These are phyloP conservation scores for Iris pallida DNA, from an alignment of 116 monocot genomes.

Conservation along the genomic window DNA sequence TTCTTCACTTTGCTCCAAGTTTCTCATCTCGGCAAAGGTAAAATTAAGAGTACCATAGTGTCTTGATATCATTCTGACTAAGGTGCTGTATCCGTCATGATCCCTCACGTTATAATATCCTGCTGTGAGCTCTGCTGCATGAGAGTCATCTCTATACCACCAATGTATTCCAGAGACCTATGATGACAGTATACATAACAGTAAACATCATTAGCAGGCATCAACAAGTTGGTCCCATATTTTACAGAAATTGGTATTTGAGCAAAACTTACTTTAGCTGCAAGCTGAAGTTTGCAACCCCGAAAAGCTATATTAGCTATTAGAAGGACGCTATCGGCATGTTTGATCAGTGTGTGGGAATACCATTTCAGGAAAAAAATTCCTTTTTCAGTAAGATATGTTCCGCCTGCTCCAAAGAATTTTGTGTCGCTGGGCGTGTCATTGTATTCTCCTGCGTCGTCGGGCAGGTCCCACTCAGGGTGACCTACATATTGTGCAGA, in stretches of 20 bases:
- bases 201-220: no score
- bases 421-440: slow-evolving; percentile 30
- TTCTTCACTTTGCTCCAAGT: slow-evolving; percentile 32
- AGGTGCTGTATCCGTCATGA: slow-evolving; percentile 41
- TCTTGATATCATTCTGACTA: slow-evolving; percentile 39
- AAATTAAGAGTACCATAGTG: slow-evolving; percentile 41
- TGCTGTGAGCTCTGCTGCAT: slow-evolving; percentile 61
- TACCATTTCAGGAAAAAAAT: slow-evolving; percentile 57
- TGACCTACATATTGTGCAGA: slow-evolving; percentile 37
- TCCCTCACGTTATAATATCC: slow-evolving; percentile 50
- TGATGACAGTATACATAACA: no score
- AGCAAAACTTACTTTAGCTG: slow-evolving; percentile 46
- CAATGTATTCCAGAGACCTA: slow-evolving; percentile 58
- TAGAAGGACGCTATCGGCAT: slow-evolving; percentile 49
- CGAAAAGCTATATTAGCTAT: slow-evolving; percentile 38
- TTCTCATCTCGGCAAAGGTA: slow-evolving; percentile 54
- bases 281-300: slow-evolving; percentile 47
- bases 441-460: slow-evolving; percentile 57
- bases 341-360: slow-evolving; percentile 44
- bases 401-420: slow-evolving; percentile 34
- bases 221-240: no score
- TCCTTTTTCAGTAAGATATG: slow-evolving; percentile 28
- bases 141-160: slow-evolving; percentile 36
- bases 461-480: slow-evolving; percentile 45
- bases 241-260: no score